Percentiles rank a stretch among this genome's conserved stretches.
Evolutionary conservation across 129 eudicot species (phyloP).

Genomic region (Escallonia rubra): DNA sequence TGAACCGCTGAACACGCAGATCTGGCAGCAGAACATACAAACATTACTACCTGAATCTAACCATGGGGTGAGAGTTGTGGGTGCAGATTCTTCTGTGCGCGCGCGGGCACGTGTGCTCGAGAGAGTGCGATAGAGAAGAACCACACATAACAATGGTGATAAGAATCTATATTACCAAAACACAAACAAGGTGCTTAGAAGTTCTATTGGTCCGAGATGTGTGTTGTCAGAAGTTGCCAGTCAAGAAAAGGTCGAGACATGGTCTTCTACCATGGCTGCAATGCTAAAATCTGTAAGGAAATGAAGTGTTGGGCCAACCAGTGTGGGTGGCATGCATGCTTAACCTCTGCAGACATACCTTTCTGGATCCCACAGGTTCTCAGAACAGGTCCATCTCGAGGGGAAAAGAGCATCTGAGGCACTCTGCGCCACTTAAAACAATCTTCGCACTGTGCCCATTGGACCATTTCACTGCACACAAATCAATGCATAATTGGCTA

Average conservation of each 20-base stretch:
- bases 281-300: too few species aligned
- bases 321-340: too few species aligned
- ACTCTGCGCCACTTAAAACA: slow-evolving; percentile 69
- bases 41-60: background rate
- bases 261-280: too few species aligned
- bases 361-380: slow-evolving; percentile 43
- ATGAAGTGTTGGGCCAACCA: too few species aligned
- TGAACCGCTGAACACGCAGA: slow-evolving; percentile 41
- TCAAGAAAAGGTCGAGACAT: too few species aligned
- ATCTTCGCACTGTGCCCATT: slow-evolving; percentile 60
- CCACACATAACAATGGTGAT: background rate
- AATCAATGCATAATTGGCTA: slow-evolving; percentile 8
- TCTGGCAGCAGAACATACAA: slow-evolving; percentile 23
- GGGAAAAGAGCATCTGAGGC: slow-evolving; percentile 42
- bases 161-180: background rate
- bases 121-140: background rate
- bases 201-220: too few species aligned
- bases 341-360: slow-evolving; percentile 19
- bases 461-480: slow-evolving; percentile 25
- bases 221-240: too few species aligned
- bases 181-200: too few species aligned
- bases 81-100: too few species aligned
- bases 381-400: slow-evolving; percentile 50
- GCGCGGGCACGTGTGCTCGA: background rate
- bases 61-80: too few species aligned